Percentiles rank a stretch among this genome's conserved stretches.
phyloP scores from a whole-genome alignment of 129 eudicot species.

The Lactuca saligna region DNA sequence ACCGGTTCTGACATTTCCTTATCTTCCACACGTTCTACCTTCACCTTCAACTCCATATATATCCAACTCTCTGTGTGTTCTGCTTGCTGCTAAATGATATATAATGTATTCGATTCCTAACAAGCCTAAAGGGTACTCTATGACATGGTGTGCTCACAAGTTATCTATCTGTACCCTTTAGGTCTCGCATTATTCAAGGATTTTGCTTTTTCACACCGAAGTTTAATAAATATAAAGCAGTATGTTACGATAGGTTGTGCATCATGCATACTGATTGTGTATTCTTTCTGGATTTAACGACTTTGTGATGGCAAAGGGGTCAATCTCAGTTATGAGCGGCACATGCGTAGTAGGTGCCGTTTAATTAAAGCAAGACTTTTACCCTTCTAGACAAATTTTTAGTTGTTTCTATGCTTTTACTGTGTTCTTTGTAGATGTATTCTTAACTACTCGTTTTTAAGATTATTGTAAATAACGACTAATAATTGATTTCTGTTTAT shows the following conservation, averaged over 20 bases:
- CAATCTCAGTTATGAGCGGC: constrained; percentile 7
- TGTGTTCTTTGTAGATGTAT: not conserved
- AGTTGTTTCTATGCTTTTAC: not conserved
- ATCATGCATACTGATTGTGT: not conserved
- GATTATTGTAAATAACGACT: no score
- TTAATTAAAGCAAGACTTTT: constrained; percentile 23
- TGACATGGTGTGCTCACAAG: not conserved
- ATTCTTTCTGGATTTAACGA: constrained; percentile 3
- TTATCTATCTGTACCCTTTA: not conserved
- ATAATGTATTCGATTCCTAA: constrained; percentile 1
- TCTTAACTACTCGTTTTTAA: not conserved
- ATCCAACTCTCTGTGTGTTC: constrained; percentile 2
- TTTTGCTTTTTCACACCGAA: constrained; percentile 9
- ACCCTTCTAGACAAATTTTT: constrained; percentile 17
- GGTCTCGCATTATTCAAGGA: constrained; percentile 7
- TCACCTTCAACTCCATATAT: constrained; percentile 36
- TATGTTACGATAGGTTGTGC: not conserved
- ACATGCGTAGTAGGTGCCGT: constrained; percentile 39
- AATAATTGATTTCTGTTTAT: no score
- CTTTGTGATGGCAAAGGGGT: constrained; percentile 3
- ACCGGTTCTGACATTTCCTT: constrained; percentile 46
- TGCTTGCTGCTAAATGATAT: constrained; percentile 5
- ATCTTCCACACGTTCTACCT: constrained; percentile 23
- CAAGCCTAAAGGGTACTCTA: constrained; percentile 1
- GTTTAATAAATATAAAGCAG: not conserved